Evolutionary conservation across 106 monocot species (phyloP), one percentile per base, ranked within the genome.

Genomic region (Acorus calamus): DNA sequence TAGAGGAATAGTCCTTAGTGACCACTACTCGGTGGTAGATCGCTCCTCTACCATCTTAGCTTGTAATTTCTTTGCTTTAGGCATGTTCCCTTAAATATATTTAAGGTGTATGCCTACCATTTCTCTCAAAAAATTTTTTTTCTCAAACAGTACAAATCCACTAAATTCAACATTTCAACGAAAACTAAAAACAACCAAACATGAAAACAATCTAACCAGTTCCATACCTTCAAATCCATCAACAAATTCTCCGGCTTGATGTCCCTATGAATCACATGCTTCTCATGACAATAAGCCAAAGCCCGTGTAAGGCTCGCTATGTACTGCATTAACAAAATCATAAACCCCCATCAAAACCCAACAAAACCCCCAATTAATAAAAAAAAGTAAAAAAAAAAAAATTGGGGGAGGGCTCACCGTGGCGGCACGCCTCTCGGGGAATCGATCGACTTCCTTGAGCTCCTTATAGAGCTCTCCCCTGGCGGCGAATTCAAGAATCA

Each of bases 201-300:
- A 52, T 11, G 1, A 3, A 42, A 54, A 52, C 2, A 42, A 52
- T 28, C 11, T n/a, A 13, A 59, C 46, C 13, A 46, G 14, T 52
- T 59, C 13, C 6, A 4, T 76, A 94, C 94, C 77, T 87, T 82
- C 56, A 82, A 55, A 76, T 94, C 89, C 8, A 94, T 81, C 60
- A 94, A 62, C 61, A 94, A 55, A 61, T 94, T 94, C 67, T 94
- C 94, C 11, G 94, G 94, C 78, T 94, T 94, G 82, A 94, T 94
- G 69, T 94, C 94, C 69, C 94, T 79, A 59, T 94, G 94, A 67
- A 94, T 94, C 66, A 94, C 94, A 63, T 90, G 76, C 69, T 94
- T 94, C 62, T 87, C 75, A 11, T 94, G 94, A 66, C 86, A 84
- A 64, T 94, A 94, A 2, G 76, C 84, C 56, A 94, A 58, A 12